Evolutionary conservation across 805 yeast genomes (phyloP).

Genomic region (Metahyphopichia silvanorum): DNA sequence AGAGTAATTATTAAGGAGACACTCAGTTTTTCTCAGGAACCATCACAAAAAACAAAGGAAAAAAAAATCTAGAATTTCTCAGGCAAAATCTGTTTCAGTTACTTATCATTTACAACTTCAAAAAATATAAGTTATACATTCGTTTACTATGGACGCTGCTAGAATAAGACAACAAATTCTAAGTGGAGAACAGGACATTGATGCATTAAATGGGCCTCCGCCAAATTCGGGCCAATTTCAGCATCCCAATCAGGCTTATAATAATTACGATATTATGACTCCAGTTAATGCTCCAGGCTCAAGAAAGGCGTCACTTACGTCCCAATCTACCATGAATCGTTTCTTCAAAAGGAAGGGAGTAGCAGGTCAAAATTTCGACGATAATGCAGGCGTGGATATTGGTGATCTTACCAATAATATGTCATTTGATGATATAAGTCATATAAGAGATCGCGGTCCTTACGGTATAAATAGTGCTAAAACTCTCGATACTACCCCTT

Average conservation of each 20-base stretch:
- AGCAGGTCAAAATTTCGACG: constrained; percentile 28
- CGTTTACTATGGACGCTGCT: constrained; percentile 13
- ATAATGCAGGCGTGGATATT: constrained; percentile 35
- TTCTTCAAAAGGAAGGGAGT: constrained; percentile 38
- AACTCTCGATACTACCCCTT: constrained; percentile 60
- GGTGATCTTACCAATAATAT: constrained; percentile 35
- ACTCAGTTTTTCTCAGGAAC: too few species aligned
- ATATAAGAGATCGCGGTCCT: constrained; percentile 63
- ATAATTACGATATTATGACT: constrained; percentile 25
- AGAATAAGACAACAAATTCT: constrained; percentile 32
- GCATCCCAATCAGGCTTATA: constrained; percentile 1
- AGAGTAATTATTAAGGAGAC: too few species aligned
- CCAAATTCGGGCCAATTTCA: constrained; percentile 7
- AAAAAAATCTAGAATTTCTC: too few species aligned
- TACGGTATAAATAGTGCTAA: constrained; percentile 45
- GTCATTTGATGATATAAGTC: constrained; percentile 63
- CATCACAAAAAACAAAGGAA: too few species aligned
- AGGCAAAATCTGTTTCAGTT: too few species aligned
- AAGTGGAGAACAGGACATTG: constrained; percentile 25
- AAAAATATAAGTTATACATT: too few species aligned
- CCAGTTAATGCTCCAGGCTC: constrained; percentile 13
- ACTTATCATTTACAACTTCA: too few species aligned
- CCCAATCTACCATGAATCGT: constrained; percentile 37
- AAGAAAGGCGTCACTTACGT: constrained; percentile 37
- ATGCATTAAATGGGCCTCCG: constrained; percentile 13